Evolutionary conservation across 2,329 filamentous ascomycete genomes (phyloP).

Genomic region (Didymella keratinophila): DNA sequence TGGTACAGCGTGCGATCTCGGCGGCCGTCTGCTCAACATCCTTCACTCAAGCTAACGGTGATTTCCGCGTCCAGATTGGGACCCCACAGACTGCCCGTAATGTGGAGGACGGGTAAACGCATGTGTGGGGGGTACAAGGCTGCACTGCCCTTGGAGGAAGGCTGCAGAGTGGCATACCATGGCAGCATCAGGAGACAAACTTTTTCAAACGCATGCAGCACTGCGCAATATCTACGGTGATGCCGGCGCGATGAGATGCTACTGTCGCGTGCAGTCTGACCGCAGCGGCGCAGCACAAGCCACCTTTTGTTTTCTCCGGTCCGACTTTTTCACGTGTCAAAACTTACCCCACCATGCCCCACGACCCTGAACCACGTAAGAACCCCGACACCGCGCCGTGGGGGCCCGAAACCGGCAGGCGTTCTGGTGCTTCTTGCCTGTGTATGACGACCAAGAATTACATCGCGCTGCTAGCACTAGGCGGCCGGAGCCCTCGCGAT

Average conservation of each 20-base stretch:
- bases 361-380: slow-evolving; percentile 17
- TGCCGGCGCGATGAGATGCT: slow-evolving; percentile 7
- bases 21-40: slow-evolving; percentile 18
- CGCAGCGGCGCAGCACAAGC: slow-evolving; percentile 16
- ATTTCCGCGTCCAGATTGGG: slow-evolving; percentile 50
- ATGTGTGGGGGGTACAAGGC: slow-evolving; percentile 34
- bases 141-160: slow-evolving; percentile 14
- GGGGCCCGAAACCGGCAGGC: slow-evolving; percentile 29
- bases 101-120: slow-evolving; percentile 26
- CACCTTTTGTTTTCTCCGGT: slow-evolving; percentile 15
- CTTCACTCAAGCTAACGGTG: slow-evolving; percentile 27
- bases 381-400: slow-evolving; percentile 22
- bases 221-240: slow-evolving; percentile 12
- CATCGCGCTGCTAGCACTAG: slow-evolving; percentile 26
- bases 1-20: slow-evolving; percentile 23
- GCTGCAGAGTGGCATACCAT: slow-evolving; percentile 15
- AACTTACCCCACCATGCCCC: slow-evolving; percentile 21
- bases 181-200: slow-evolving; percentile 10
- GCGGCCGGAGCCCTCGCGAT: slow-evolving; percentile 31
- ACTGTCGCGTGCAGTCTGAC: slow-evolving; percentile 12
- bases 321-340: slow-evolving; percentile 14
- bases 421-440: slow-evolving; percentile 5
- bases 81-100: slow-evolving; percentile 55
- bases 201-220: slow-evolving; percentile 1
- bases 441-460: slow-evolving; percentile 42